Evolutionary conservation across 2,329 filamentous ascomycete genomes (phyloP), one percentile per base, ranked within the genome.

Genomic region (Ceratocystis cacaofunesta): DNA sequence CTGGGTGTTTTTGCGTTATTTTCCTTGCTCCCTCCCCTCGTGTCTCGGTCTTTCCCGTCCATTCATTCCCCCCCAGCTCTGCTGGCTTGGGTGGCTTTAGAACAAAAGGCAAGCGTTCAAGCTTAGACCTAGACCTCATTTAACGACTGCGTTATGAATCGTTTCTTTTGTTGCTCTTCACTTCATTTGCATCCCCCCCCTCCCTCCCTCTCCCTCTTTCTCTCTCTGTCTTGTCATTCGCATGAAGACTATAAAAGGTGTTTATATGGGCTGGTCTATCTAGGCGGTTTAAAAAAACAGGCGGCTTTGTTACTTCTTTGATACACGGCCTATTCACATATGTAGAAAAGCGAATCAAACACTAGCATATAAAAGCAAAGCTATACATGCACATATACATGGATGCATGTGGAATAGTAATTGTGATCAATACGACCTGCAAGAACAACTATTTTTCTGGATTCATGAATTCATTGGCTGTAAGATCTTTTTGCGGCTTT

Each of bases 1-100:
- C 32, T 61, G 44, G 28, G 44, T 61, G 17, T 46, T 41, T 48
- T 48, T 48, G 44, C 44, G 25, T 48, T 65, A 17, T 58, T 64
- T 64, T 28, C 41, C 44, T 65, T 25, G 36, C 48, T 44, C 41
- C 57, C 5, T 43, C 44, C 57, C 19, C 43, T 43, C 17, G 17
- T 28, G n/a, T 48, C 46, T 50, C n/a, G 17, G 22, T 25, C 22
- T 25, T 22, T 17, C 19, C 22, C 50, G 10, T 28, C 12, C 50
- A 19, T 22, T 50, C 22, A 19, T 15, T 28, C 50, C 12, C 22
- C 22, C 22, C 30, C 50, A 55, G 19, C n/a, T 25, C 8, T 28
- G 19, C 22, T 22, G 12, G 10, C n/a, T 25, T 28, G 22, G 8
- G 19, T 55, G 50, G 19, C 22, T 55, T 25, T 55, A 22, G 50